Conservation (phyloP, 2,329 filamentous ascomycete genomes). For the Colletotrichum sp. region DNA sequence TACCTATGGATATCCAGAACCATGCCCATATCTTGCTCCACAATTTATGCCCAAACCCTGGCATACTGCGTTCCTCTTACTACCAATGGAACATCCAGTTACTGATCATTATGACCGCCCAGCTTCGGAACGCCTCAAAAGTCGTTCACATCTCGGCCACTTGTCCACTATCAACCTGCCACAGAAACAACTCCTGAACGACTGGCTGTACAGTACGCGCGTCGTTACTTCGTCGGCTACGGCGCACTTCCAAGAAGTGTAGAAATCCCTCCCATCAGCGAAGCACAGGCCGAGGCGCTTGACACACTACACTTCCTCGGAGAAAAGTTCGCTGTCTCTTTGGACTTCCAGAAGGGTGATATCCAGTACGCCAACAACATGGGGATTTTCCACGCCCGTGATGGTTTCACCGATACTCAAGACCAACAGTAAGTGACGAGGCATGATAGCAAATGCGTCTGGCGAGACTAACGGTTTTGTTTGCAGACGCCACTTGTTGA, state of each 20-base stretch:
- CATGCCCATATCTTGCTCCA: not conserved
- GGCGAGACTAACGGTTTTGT: conserved; percentile 19
- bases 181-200: conserved; percentile 52
- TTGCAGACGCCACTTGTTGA: conserved; percentile 50
- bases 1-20: no score
- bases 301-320: conserved; percentile 56
- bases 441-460: no score
- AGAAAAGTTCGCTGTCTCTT: conserved; percentile 47
- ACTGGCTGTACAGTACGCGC: conserved; percentile 64
- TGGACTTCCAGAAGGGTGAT: conserved; percentile 55
- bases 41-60: fast-evolving
- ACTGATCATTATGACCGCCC: not conserved
- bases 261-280: conserved; percentile 60
- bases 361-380: conserved; percentile 63
- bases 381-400: conserved; percentile 57
- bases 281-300: conserved; percentile 57
- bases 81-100: not conserved
- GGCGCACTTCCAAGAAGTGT: conserved; percentile 55
- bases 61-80: not conserved
- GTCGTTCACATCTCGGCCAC: conserved; percentile 52
- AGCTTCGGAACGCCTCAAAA: conserved; percentile 58
- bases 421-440: conserved; percentile 44
- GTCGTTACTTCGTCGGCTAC: conserved; percentile 64
- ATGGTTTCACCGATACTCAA: conserved; percentile 48
- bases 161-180: conserved; percentile 61